Conservation (phyloP, 805 yeast species). For the Cyberlindnera petersonii region DNA sequence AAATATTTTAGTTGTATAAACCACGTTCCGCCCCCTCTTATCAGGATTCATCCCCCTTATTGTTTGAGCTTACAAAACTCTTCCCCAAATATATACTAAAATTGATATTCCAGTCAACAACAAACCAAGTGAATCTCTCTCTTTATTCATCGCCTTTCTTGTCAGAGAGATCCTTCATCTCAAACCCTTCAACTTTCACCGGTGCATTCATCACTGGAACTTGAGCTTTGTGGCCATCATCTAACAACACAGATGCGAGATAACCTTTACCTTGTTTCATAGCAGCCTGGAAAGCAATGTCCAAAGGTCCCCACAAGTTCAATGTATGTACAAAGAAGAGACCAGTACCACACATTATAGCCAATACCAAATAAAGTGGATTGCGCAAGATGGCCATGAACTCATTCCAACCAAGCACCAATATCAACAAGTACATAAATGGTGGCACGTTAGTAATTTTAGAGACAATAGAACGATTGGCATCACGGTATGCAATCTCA, state of each 20-base stretch:
- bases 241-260: slow-evolving; percentile 54
- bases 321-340: slow-evolving; percentile 63
- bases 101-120: too few relatives aligned
- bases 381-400: slow-evolving; percentile 82
- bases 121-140: too few relatives aligned
- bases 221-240: slow-evolving; percentile 42
- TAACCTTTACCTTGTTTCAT: slow-evolving; percentile 50
- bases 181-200: slow-evolving; percentile 26
- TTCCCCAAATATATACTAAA: too few relatives aligned
- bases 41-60: too few relatives aligned
- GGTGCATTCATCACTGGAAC: slow-evolving; percentile 14
- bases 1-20: too few relatives aligned
- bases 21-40: too few relatives aligned
- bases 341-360: slow-evolving; percentile 55
- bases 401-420: slow-evolving; percentile 93
- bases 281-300: slow-evolving; percentile 55
- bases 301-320: slow-evolving; percentile 76
- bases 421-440: slow-evolving; percentile 68
- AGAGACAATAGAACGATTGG: slow-evolving; percentile 80
- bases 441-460: slow-evolving; percentile 78
- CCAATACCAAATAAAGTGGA: slow-evolving; percentile 71
- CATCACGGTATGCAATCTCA: slow-evolving; percentile 78
- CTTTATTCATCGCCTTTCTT: slow-evolving; percentile 12
- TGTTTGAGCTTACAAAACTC: too few relatives aligned
- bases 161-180: slow-evolving; percentile 30